Evolutionary conservation across 2,329 filamentous ascomycete species (phyloP), one percentile per base, ranked within the genome.

Genomic region (Cercospora sesami): DNA sequence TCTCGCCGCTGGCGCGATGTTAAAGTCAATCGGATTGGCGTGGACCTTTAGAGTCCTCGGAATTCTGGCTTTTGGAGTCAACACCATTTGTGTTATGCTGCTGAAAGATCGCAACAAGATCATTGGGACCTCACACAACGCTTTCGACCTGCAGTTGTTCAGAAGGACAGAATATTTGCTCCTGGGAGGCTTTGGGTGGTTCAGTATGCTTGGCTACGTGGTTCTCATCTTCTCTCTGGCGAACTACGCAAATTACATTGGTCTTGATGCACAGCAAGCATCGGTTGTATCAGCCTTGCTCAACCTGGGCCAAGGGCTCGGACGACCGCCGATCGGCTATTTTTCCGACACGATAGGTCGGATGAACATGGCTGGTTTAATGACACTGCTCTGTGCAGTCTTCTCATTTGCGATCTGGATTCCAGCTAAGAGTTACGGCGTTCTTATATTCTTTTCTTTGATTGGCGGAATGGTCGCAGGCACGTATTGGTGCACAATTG

Each of bases 141-240:
- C 89, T 1, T 93, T 94, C 73, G 88, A 92, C 74, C 80, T 84
- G 45, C 78, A 78, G 4, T 82, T 94, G 1, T 87, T 94, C 76
- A 85, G 81, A 70, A 82, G 85, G 4, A 74, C 81, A 0, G 87
- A 92, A 74, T 93, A 90, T 71, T 76, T 89, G 28, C 80, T 93
- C 2, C 82, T 92, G 12, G 78, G 92, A 42, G 83, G 79, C 2
- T 95, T 89, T 82, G 89, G 89, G 7, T 87, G 89, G 78, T 88
- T 94, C 70, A 89, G 86, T 68, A 87, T 94, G 80, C 80, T 94
- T 14, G 90, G 86, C 5, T 94, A 94, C 73, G 84, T 91, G 28
- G 89, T 92, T 4, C 83, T 93, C n/a, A 84, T 93, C 55, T 94
- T 93, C 79, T 90, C 87, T 10, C 80, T 94, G 57, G 88, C 91